These are phyloP conservation scores for Fusarium subtropicale DNA, from an alignment of 2,329 filamentous ascomycete species.

Conservation along the genomic window DNA sequence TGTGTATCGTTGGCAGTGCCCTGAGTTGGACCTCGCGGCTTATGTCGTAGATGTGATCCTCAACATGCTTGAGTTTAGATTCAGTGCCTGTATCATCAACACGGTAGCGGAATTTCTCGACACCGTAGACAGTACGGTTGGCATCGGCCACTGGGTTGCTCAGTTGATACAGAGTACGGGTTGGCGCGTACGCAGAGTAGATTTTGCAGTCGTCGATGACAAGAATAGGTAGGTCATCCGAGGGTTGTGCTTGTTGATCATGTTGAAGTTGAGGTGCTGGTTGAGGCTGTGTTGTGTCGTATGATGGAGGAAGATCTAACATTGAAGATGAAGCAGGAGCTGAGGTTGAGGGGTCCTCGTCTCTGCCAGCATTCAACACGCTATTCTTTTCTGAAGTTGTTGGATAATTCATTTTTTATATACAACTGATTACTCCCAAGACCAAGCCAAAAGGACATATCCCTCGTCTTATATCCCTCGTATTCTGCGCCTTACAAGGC, in stretches of 20 bases:
- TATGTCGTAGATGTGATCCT: constrained; percentile 50
- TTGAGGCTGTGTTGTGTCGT: constrained; percentile 4
- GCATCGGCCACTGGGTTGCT: constrained; percentile 43
- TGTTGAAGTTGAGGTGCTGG: not conserved
- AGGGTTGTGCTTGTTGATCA: not conserved
- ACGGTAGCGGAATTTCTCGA: constrained; percentile 47
- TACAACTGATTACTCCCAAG: not conserved
- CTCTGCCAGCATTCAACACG: not conserved
- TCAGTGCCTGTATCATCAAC: constrained; percentile 23
- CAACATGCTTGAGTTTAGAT: constrained; percentile 32
- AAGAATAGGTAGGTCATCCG: constrained; percentile 33
- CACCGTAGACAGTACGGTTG: constrained; percentile 28
- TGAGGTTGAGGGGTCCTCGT: not conserved
- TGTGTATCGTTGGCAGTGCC: constrained; percentile 13
- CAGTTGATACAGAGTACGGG: constrained; percentile 43
- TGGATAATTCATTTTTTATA: not conserved
- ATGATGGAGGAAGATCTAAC: constrained; percentile 12
- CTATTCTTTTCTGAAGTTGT: not conserved
- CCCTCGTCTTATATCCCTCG: not conserved
- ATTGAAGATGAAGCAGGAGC: not conserved
- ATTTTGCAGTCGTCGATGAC: constrained; percentile 40
- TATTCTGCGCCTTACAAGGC: not conserved
- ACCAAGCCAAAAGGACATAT: not conserved
- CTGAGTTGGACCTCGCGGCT: constrained; percentile 21
- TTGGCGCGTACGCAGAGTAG: constrained; percentile 35